These are phyloP conservation scores for Tubosaeta sp. DNA, from an alignment of 768 basidiomycete species.

Conservation along the genomic window DNA sequence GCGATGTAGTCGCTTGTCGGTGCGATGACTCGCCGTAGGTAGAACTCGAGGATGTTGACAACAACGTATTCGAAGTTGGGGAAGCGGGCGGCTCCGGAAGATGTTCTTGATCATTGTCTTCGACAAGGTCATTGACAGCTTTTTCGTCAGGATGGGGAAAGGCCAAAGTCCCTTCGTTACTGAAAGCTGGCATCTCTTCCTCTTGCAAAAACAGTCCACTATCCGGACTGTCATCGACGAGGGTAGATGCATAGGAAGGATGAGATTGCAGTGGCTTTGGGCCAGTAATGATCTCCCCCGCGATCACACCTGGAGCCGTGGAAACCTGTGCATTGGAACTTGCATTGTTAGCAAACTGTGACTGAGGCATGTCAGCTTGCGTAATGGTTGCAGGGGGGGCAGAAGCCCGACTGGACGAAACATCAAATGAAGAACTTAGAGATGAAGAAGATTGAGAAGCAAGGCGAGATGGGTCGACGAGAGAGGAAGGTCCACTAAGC, in stretches of 20 bases:
- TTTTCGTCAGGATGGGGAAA: conserved; percentile 16
- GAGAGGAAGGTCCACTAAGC: conserved; percentile 17
- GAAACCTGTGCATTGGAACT: conserved; percentile 43
- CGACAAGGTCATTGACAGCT: conserved; percentile 6
- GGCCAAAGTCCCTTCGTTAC: conserved; percentile 21
- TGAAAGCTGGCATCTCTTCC: conserved; percentile 17
- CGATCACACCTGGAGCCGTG: conserved; percentile 1
- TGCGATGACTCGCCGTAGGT: conserved; percentile 45
- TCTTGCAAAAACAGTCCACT: conserved; percentile 27
- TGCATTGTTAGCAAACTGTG: conserved; percentile 44
- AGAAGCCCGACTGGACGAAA: conserved; percentile 46
- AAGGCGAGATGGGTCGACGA: conserved; percentile 29
- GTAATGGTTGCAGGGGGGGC: conserved; percentile 20
- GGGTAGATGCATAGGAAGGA: conserved; percentile 49
- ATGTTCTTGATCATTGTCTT: conserved; percentile 39
- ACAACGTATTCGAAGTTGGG: conserved; percentile 47
- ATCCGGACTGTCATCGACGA: conserved; percentile 43
- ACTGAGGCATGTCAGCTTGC: conserved; percentile 39
- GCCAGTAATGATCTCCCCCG: conserved; percentile 6
- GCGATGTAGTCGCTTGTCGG: conserved; percentile 20
- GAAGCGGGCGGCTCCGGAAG: conserved; percentile 59
- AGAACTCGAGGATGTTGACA: conserved; percentile 30
- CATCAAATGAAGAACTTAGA: conserved; percentile 34
- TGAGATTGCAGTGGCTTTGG: conserved; percentile 37
- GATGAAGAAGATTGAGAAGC: conserved; percentile 31